Percentiles rank a stretch among this genome's conserved stretches.
phyloP scores from a whole-genome alignment of 192 early-diverging fungal genomes.

The Dimargaris xerosporica region DNA sequence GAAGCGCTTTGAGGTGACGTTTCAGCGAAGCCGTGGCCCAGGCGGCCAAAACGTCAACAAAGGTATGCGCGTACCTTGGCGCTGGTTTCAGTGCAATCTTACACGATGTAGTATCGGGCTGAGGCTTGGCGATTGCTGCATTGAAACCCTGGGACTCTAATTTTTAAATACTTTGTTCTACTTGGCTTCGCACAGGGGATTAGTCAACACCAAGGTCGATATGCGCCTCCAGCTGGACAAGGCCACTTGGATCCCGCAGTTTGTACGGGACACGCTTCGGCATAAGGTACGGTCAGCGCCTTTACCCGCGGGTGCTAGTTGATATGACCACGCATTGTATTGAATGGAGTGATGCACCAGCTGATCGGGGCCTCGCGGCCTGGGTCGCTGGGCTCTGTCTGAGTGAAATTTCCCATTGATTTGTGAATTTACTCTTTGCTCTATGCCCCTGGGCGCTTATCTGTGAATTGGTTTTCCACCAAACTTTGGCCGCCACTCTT shows the following conservation, averaged over 20 bases:
- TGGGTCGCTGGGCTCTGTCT: neutral
- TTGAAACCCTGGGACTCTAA: neutral
- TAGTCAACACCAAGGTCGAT: conserved; percentile 74
- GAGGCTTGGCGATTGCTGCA: neutral
- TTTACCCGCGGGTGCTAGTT: too few species aligned
- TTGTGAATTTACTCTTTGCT: conserved; percentile 2
- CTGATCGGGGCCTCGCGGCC: neutral
- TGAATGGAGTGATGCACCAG: neutral
- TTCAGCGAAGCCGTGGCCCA: conserved; percentile 63
- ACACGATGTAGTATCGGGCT: neutral
- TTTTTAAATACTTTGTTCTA: neutral
- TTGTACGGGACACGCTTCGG: conserved; percentile 41
- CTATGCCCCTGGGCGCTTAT: neutral
- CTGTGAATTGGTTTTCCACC: conserved; percentile 4
- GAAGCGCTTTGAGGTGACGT: conserved; percentile 32
- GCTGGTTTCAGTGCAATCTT: neutral
- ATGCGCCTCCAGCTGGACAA: conserved; percentile 52
- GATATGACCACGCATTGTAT: neutral
- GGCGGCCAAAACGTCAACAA: conserved; percentile 94
- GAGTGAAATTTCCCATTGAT: neutral
- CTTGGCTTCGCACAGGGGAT: neutral
- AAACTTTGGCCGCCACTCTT: too few species aligned
- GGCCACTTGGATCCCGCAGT: conserved; percentile 58
- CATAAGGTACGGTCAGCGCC: conserved; percentile 22
- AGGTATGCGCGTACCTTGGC: conserved; percentile 24